Evolutionary conservation across 139 green algal species (phyloP).

Genomic region (Picochlorum sp.): DNA sequence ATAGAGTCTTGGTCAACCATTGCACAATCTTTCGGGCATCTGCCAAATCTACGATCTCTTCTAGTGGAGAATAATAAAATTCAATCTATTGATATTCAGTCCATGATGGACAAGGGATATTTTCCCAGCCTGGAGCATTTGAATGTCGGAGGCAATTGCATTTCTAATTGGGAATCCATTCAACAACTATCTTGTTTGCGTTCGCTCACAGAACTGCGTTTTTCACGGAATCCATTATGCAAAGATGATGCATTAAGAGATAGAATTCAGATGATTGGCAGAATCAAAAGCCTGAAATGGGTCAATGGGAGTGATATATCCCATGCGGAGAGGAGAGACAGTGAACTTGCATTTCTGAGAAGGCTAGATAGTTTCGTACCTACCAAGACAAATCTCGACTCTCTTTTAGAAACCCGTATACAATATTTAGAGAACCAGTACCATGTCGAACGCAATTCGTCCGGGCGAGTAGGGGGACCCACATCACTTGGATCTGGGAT

Average conservation of each 20-base stretch:
- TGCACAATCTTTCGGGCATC: conserved; percentile 19
- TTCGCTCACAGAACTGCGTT: conserved; percentile 45
- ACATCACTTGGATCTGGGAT: too few relatives aligned
- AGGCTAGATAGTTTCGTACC: background rate
- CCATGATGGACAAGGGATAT: background rate
- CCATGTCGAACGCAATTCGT: too few relatives aligned
- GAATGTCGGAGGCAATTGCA: background rate
- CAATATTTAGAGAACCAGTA: too few relatives aligned
- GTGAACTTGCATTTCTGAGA: conserved; percentile 69
- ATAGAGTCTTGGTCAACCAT: conserved; percentile 40
- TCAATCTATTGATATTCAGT: conserved; percentile 1
- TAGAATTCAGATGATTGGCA: conserved; percentile 55
- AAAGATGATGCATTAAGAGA: conserved; percentile 30
- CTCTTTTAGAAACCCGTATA: too few relatives aligned
- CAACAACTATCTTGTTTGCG: conserved; percentile 53
- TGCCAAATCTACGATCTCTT: conserved; percentile 51
- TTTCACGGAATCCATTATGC: conserved; percentile 60
- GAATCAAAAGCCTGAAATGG: conserved; percentile 39
- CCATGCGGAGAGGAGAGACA: conserved; percentile 55
- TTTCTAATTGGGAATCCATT: conserved; percentile 52
- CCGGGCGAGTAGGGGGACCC: too few relatives aligned
- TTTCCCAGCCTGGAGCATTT: background rate
- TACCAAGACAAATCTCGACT: background rate
- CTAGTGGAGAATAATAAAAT: conserved; percentile 54
- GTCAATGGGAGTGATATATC: conserved; percentile 68